Percentiles rank a stretch among this genome's conserved stretches.
These are phyloP conservation scores for Hemisphaericaspora subhashii DNA, from an alignment of 1,139 yeast genomes.

Conservation along the genomic window DNA sequence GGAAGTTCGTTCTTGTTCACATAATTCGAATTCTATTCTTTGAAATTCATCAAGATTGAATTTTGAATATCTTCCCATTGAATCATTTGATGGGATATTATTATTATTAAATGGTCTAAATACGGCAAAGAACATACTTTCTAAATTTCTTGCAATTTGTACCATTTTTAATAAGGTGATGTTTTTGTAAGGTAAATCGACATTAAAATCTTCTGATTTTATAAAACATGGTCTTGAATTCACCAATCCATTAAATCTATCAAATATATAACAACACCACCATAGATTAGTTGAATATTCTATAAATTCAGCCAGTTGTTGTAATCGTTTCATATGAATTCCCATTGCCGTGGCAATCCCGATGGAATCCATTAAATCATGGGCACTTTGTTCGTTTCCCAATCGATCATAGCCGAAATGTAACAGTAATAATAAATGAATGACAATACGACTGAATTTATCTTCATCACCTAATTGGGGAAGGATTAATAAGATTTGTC, in stretches of 20 bases:
- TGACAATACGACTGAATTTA: conserved; percentile 29
- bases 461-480: conserved; percentile 42
- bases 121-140: conserved; percentile 26
- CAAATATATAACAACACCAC: conserved; percentile 39
- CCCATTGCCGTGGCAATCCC: conserved; percentile 31
- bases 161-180: conserved; percentile 26
- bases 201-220: conserved; percentile 30
- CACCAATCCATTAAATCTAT: conserved; percentile 32
- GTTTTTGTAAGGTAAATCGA: conserved; percentile 31
- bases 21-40: conserved; percentile 26
- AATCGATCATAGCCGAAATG: conserved; percentile 31
- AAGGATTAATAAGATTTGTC: conserved; percentile 26
- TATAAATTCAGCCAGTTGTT: conserved; percentile 7
- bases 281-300: conserved; percentile 31
- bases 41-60: conserved; percentile 29
- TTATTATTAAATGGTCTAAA: conserved; percentile 24
- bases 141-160: conserved; percentile 27
- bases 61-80: conserved; percentile 17
- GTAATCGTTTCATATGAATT: conserved; percentile 29
- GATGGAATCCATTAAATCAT: conserved; percentile 34
- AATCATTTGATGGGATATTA: conserved; percentile 14
- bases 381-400: conserved; percentile 39
- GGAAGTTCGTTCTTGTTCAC: conserved; percentile 20
- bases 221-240: conserved; percentile 28
- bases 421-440: conserved; percentile 29